These are phyloP conservation scores for Pyrus bretschneideri DNA, from an alignment of 306 rosid genomes.

Conservation along the genomic window DNA sequence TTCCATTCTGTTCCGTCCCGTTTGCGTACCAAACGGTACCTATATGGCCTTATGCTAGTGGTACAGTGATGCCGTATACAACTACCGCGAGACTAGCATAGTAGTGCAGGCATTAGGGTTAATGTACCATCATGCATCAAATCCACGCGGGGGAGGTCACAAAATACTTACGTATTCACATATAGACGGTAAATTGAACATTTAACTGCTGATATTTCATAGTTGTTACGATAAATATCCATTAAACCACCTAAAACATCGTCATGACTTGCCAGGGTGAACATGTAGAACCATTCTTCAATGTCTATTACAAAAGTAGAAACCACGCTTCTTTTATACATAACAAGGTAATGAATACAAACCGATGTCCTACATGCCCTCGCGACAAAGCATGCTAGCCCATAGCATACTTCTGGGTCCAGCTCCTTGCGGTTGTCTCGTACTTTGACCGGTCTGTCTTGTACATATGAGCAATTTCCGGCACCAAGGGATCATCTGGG, in stretches of 20 bases:
- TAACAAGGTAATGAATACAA: constrained; percentile 16
- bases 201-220: background rate
- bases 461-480: constrained; percentile 79
- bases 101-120: background rate
- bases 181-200: constrained; percentile 13
- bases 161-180: background rate
- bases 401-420: constrained; percentile 92
- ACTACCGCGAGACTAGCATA: background rate
- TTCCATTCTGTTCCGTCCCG: too few species aligned
- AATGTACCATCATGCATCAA: background rate
- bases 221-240: background rate
- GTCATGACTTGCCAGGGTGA: constrained; percentile 6
- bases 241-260: background rate
- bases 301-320: constrained; percentile 27
- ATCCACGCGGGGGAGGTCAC: background rate
- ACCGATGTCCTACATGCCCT: constrained; percentile 23
- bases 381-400: constrained; percentile 43
- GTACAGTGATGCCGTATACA: background rate
- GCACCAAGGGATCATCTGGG: constrained; percentile 82
- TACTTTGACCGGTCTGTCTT: constrained; percentile 73
- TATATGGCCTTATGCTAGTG: background rate
- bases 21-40: too few species aligned
- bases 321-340: constrained; percentile 37
- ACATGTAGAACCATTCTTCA: constrained; percentile 22
- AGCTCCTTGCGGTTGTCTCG: constrained; percentile 91